These are phyloP conservation scores for Chrysanthemum makinoi DNA, from an alignment of 129 eudicot species.

Conservation along the genomic window DNA sequence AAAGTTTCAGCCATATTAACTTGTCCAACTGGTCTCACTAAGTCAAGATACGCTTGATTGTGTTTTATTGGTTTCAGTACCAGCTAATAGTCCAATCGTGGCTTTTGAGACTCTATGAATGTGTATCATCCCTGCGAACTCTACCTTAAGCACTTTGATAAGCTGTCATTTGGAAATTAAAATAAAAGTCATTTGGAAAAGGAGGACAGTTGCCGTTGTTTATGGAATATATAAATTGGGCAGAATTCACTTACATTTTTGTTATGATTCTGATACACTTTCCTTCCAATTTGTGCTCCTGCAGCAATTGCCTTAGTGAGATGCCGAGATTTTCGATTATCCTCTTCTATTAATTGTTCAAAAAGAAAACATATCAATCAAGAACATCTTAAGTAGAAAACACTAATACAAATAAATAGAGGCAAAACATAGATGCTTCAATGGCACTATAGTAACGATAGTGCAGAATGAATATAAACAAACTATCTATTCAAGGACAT, in stretches of 20 bases:
- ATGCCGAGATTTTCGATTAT: background rate
- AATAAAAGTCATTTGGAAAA: background rate
- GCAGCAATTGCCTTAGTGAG: slow-evolving; percentile 17
- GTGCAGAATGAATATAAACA: too few species aligned
- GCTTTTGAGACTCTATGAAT: slow-evolving; percentile 27
- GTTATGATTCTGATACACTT: slow-evolving; percentile 21
- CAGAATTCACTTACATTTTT: slow-evolving; percentile 4
- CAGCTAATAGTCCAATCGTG: slow-evolving; percentile 18
- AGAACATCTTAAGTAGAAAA: background rate
- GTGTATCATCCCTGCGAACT: background rate
- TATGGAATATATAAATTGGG: background rate
- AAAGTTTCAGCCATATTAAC: too few species aligned
- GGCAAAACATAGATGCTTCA: background rate
- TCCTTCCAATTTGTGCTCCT: slow-evolving; percentile 27
- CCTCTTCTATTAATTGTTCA: slow-evolving; percentile 15
- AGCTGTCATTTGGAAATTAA: slow-evolving; percentile 11
- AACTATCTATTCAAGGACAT: too few species aligned
- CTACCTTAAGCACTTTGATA: background rate
- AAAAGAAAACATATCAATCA: background rate
- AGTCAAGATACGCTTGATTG: slow-evolving; percentile 15
- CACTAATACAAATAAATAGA: background rate
- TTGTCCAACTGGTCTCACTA: too few species aligned
- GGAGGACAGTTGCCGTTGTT: background rate
- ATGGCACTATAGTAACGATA: too few species aligned
- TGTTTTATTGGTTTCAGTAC: slow-evolving; percentile 6